These are phyloP conservation scores for Penicillium expansum DNA, from an alignment of 2,329 filamentous ascomycete species.

Conservation along the genomic window DNA sequence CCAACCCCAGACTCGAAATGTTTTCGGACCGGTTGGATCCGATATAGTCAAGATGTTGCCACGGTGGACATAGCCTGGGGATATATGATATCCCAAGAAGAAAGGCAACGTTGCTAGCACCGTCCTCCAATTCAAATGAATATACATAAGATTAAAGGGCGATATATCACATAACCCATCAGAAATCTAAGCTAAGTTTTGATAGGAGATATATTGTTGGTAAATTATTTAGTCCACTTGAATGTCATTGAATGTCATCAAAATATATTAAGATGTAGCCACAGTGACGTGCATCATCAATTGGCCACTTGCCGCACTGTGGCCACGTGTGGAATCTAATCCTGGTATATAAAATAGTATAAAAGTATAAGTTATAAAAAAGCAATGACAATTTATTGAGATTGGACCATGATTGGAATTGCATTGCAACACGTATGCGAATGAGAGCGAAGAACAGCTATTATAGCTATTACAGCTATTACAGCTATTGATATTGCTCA, in stretches of 20 bases:
- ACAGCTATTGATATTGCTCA: not conserved
- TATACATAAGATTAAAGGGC: not conserved
- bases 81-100: not conserved
- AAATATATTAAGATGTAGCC: not conserved
- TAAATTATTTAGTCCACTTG: not conserved
- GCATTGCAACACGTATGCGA: not conserved
- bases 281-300: constrained; percentile 5
- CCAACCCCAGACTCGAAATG: too few species aligned
- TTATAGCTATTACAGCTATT: not conserved
- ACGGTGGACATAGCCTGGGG: not conserved
- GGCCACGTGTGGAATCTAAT: not conserved
- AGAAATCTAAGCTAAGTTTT: not conserved
- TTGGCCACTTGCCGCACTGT: constrained; percentile 4
- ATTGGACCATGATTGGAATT: not conserved
- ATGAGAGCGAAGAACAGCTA: not conserved
- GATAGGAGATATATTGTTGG: not conserved
- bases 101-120: not conserved
- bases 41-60: not conserved
- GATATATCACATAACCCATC: not conserved
- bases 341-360: not conserved
- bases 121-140: not conserved
- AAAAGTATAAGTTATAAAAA: not conserved
- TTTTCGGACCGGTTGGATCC: too few species aligned
- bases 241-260: not conserved
- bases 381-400: too few species aligned